phyloP scores from a whole-genome alignment of 805 yeast genomes.

The Saccharomycopsis schoenii region DNA sequence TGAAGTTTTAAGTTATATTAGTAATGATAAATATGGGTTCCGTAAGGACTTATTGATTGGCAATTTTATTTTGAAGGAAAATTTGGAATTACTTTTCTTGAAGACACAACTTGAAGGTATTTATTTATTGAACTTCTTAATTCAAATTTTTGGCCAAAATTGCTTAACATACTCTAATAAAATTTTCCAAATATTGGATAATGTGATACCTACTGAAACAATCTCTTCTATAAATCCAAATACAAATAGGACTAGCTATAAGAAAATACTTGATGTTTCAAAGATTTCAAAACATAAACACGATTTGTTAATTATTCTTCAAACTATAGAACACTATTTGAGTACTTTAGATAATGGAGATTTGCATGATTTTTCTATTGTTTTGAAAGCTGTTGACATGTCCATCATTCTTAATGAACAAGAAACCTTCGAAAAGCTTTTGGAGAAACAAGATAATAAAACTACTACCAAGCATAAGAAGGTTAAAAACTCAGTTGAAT shows the following conservation, averaged over 20 bases:
- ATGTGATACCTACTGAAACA: constrained; percentile 20
- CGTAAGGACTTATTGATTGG: constrained; percentile 50
- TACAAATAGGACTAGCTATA: constrained; percentile 8
- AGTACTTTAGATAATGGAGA: constrained; percentile 28
- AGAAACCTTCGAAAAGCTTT: constrained; percentile 18
- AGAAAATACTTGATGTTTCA: constrained; percentile 17
- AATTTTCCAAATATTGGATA: constrained; percentile 18
- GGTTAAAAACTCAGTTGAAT: constrained; percentile 38
- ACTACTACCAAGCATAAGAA: constrained; percentile 25
- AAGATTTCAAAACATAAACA: constrained; percentile 19
- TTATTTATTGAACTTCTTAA: constrained; percentile 27
- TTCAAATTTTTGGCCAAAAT: constrained; percentile 27
- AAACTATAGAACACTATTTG: constrained; percentile 20
- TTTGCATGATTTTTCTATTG: constrained; percentile 38
- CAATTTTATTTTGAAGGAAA: constrained; percentile 26
- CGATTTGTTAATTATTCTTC: constrained; percentile 22
- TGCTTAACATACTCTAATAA: constrained; percentile 16
- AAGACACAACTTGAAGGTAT: constrained; percentile 39
- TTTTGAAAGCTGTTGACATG: constrained; percentile 50
- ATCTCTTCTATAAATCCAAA: constrained; percentile 4
- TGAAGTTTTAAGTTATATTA: constrained; percentile 47
- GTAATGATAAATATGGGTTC: constrained; percentile 44
- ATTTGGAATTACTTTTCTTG: constrained; percentile 35
- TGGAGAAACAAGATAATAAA: constrained; percentile 14
- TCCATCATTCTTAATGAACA: constrained; percentile 28